Base-by-base conservation (phyloP, 179 eudicot species). In the Beta lomatogona region DNA sequence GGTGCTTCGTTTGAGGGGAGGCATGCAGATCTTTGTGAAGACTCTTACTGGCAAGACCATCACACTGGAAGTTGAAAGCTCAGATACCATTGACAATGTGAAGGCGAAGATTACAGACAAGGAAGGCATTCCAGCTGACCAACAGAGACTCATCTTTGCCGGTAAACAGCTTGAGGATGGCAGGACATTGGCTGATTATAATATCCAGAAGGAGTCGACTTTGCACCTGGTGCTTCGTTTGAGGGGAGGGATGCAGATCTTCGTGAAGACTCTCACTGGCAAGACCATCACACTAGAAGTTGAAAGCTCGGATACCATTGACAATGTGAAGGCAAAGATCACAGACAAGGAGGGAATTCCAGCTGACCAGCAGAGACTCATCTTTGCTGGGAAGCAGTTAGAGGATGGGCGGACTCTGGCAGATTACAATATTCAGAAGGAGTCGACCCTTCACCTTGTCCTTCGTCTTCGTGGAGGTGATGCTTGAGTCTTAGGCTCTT, bases 51-150 rank as follows among this genome's bases (percentile, higher is more conserved):
- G 83, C 4, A 80, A 70, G 66, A 80, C 70, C 0, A 79, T 83
- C 48, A 79, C 77, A 12, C 36, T 83, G n/a, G 79, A 83, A 21
- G 85, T 83, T 3, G 79, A 79, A 45, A 79, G 71, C 68, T 83
- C 83, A 0, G 80, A 76, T 52, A 80, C 83, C 0, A 60, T 83
- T n/a, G 86, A 79, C 41, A 69, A 80, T 16, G 77, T 80, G 8
- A 79, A 79, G 77, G 28, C 77, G 0, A 69, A 79, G 63, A 80
- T 80, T 25, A 71, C 75, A 57, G 83, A 83, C 55, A 83, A 76
- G 72, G 67, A 80, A 28, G 82, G 80, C 7, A 79, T 75, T 25
- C 83, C 83, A n/a, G 81, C 83, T 5, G 86, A 83, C 71, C 83
- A 80, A 74, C 83, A 75, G 59, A 75, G 80, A 31, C 73, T 83